A percentile compares a stretch with the other conserved stretches of the same genome.
phyloP scores from a whole-genome alignment of 208 protist species.

The Jaenimonas drosophilae region DNA sequence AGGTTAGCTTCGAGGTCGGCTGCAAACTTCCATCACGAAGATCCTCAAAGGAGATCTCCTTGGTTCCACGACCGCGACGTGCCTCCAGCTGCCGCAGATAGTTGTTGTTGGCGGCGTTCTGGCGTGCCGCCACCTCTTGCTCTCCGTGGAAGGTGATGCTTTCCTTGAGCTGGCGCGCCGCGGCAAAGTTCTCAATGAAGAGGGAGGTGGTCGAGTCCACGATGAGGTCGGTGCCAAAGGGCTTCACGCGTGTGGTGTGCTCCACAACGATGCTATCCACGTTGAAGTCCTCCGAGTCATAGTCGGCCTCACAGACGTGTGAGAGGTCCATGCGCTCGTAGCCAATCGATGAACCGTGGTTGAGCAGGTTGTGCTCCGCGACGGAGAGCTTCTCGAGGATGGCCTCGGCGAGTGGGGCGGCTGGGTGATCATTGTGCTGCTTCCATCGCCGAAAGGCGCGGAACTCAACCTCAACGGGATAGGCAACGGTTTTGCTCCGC shows the following conservation, averaged over 20 bases:
- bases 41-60: slow-evolving; percentile 7
- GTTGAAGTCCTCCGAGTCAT: slow-evolving; percentile 70
- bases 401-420: slow-evolving; percentile 47
- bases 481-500: slow-evolving; percentile 76
- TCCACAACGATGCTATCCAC: slow-evolving; percentile 83
- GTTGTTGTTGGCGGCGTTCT: slow-evolving; percentile 50
- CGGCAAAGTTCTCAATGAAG: slow-evolving; percentile 84
- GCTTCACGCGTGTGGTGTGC: slow-evolving; percentile 60
- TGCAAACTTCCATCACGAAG: slow-evolving; percentile 26
- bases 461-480: slow-evolving; percentile 81
- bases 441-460: slow-evolving; percentile 72
- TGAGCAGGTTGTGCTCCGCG: slow-evolving; percentile 70
- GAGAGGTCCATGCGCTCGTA: slow-evolving; percentile 80
- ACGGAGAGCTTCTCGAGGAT: slow-evolving; percentile 78
- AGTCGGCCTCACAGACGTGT: slow-evolving; percentile 69
- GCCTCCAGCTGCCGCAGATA: slow-evolving; percentile 26
- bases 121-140: slow-evolving; percentile 31
- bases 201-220: slow-evolving; percentile 79
- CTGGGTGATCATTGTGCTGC: slow-evolving; percentile 65
- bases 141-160: slow-evolving; percentile 37
- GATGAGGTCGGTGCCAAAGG: slow-evolving; percentile 53
- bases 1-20: slow-evolving; percentile 65
- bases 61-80: slow-evolving; percentile 8
- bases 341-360: slow-evolving; percentile 60
- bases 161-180: slow-evolving; percentile 59